Evolutionary conservation across 2,329 filamentous ascomycete genomes (phyloP), one percentile per base, ranked within the genome.

Genomic region (Stachybotrys chlorohalonatus): DNA sequence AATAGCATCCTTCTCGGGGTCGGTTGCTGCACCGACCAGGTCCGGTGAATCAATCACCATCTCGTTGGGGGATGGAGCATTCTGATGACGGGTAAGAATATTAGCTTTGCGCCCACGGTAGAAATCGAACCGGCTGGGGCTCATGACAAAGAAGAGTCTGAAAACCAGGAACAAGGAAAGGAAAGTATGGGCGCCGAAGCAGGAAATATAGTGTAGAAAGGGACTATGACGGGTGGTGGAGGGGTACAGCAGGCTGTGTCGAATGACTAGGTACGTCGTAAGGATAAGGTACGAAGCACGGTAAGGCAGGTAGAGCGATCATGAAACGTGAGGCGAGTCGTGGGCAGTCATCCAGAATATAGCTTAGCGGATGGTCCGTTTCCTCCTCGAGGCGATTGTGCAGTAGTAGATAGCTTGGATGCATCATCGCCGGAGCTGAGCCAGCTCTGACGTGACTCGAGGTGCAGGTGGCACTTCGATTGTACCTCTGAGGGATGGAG

Each of bases 31-130:
- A 64, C 78, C 74, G 62, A 80, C 73, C 54, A 80, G 80, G 62
- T 82, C 79, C 64, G 77, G 76, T 31, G 75, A 73, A 61, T 82
- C 79, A 62, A 82, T 69, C 65, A 79, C 70, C 78, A 81, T 80
- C 63, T 80, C 76, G 67, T 77, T 81, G 13, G 78, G 79, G 52
- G 79, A 81, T 58, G 78, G 75, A 53, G 79, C 72, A 65, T 78
- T 77, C 76, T 81, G 67, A 9, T 56, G 57, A 51, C 48, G 51
- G 53, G 52, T 42, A 49, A 52, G 48, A 46, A 52, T 52, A 65
- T 71, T 57, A 71, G 68, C 58, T 56, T 48, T 58, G 47, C 15
- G 51, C 55, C 60, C 60, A 42, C 36, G 36, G 55, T 55, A 55
- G 11, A 66, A 59, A 46, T 55, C 52, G 47, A 49, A 57, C 46